A percentile compares a stretch with the other conserved stretches of the same genome.
Evolutionary conservation across 768 basidiomycete species (phyloP).

Genomic region (Amanita thiersii): DNA sequence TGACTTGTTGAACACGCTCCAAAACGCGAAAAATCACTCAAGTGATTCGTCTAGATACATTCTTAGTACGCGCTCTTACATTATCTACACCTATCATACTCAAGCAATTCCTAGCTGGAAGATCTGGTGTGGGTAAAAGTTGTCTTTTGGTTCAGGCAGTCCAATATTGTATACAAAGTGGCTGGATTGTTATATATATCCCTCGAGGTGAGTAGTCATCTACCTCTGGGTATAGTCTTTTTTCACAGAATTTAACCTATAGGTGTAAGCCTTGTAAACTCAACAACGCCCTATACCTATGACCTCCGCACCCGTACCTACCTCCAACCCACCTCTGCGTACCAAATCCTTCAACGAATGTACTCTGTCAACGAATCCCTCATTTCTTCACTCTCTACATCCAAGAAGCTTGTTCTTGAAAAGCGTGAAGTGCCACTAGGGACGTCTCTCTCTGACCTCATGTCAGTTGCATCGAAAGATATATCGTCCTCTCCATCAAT

Average conservation of each 20-base stretch:
- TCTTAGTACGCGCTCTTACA: constrained; percentile 40
- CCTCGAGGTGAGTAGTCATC: constrained; percentile 51
- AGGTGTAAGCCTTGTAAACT: constrained; percentile 54
- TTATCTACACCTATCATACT: constrained; percentile 9
- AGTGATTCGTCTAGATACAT: constrained; percentile 51
- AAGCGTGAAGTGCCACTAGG: constrained; percentile 40
- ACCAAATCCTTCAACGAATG: constrained; percentile 56
- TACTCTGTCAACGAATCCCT: constrained; percentile 45
- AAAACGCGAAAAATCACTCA: constrained; percentile 35
- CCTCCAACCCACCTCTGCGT: constrained; percentile 58
- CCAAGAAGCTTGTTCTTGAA: constrained; percentile 35
- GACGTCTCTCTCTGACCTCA: constrained; percentile 43
- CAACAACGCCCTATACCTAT: constrained; percentile 64
- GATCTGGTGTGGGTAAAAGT: constrained; percentile 75
- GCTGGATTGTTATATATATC: constrained; percentile 82
- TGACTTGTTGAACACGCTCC: constrained; percentile 42
- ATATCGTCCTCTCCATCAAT: constrained; percentile 44
- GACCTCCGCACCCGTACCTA: constrained; percentile 73
- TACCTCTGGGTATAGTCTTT: background rate
- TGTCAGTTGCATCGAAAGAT: constrained; percentile 50
- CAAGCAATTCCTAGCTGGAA: constrained; percentile 46
- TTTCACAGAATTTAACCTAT: background rate
- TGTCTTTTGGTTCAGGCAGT: constrained; percentile 71
- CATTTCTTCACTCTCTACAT: constrained; percentile 33
- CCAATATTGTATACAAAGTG: constrained; percentile 50